These are phyloP conservation scores for Dioszegia aurantiaca DNA, from an alignment of 768 basidiomycete species.

Conservation along the genomic window DNA sequence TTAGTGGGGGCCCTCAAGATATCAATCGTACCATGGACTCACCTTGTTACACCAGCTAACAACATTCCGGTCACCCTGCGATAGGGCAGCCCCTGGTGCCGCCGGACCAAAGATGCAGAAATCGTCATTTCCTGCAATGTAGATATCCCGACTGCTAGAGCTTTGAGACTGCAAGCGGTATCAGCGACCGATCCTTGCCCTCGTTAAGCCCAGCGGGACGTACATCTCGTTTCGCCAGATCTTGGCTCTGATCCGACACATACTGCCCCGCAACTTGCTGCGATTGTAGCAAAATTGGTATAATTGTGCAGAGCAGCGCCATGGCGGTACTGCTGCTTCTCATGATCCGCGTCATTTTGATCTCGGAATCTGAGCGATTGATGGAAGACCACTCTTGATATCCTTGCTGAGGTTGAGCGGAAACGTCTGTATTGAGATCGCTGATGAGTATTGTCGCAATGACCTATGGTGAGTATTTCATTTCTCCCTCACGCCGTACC, in stretches of 20 bases:
- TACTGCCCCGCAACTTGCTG: background rate
- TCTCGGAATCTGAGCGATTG: too few relatives aligned
- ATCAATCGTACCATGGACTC: constrained; percentile 9
- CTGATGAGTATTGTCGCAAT: too few relatives aligned
- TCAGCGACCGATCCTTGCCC: background rate
- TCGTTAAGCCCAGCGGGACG: too few relatives aligned
- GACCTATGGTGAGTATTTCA: too few relatives aligned
- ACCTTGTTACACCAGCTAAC: constrained; percentile 43
- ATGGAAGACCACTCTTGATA: too few relatives aligned
- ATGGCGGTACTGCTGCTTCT: too few relatives aligned
- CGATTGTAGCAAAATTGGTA: background rate
- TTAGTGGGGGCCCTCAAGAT: too few relatives aligned
- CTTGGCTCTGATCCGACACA: background rate
- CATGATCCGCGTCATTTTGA: too few relatives aligned
- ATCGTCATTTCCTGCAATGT: constrained; percentile 19
- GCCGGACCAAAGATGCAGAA: constrained; percentile 40
- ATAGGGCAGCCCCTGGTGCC: constrained; percentile 24
- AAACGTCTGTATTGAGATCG: too few relatives aligned
- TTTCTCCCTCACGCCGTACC: too few relatives aligned
- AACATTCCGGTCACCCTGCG: constrained; percentile 22
- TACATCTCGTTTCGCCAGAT: too few relatives aligned
- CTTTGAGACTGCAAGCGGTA: background rate
- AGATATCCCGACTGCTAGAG: constrained; percentile 12
- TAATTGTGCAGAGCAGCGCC: background rate
- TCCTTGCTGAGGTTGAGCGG: too few relatives aligned